Evolutionary conservation across 495 filamentous ascomycete genomes (phyloP).

Genomic region (Lasiosphaeria ovina): DNA sequence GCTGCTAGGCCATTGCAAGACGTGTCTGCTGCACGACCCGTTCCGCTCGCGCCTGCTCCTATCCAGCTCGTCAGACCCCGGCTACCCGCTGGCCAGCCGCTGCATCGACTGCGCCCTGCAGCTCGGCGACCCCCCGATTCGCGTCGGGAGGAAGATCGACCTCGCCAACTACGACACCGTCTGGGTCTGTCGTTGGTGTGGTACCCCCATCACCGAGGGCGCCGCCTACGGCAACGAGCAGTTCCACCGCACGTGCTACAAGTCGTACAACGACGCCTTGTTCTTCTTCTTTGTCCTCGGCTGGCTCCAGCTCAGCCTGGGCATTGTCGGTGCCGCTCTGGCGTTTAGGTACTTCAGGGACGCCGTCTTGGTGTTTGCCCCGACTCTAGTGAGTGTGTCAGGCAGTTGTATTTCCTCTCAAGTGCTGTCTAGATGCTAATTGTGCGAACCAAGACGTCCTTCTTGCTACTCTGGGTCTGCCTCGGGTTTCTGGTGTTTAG

Average conservation of each 20-base stretch:
- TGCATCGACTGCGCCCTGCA: conserved; percentile 28
- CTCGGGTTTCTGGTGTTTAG: conserved; percentile 21
- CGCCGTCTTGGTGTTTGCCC: conserved; percentile 23
- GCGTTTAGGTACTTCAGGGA: conserved; percentile 27
- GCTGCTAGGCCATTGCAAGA: conserved; percentile 28
- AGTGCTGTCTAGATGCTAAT: neutral
- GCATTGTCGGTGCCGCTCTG: conserved; percentile 24
- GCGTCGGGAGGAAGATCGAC: conserved; percentile 19
- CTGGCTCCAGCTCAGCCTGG: conserved; percentile 28
- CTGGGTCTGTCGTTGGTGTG: conserved; percentile 34
- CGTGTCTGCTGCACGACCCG: conserved; percentile 24
- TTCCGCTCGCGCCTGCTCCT: conserved; percentile 20
- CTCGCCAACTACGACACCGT: conserved; percentile 23
- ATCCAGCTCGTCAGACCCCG: conserved; percentile 15
- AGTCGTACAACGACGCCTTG: conserved; percentile 25
- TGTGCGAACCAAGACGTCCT: conserved; percentile 19
- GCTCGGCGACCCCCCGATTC: conserved; percentile 21
- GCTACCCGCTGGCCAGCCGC: conserved; percentile 25
- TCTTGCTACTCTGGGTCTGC: conserved; percentile 31
- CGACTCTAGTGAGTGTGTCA: conserved; percentile 25
- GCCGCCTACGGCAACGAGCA: conserved; percentile 21
- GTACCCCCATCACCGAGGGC: conserved; percentile 20
- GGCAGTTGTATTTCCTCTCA: neutral
- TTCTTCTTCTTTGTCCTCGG: conserved; percentile 25
- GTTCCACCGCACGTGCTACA: conserved; percentile 30